Evolutionary conservation across 768 basidiomycete species (phyloP).

Genomic region (Termitomyces bulborhizus): DNA sequence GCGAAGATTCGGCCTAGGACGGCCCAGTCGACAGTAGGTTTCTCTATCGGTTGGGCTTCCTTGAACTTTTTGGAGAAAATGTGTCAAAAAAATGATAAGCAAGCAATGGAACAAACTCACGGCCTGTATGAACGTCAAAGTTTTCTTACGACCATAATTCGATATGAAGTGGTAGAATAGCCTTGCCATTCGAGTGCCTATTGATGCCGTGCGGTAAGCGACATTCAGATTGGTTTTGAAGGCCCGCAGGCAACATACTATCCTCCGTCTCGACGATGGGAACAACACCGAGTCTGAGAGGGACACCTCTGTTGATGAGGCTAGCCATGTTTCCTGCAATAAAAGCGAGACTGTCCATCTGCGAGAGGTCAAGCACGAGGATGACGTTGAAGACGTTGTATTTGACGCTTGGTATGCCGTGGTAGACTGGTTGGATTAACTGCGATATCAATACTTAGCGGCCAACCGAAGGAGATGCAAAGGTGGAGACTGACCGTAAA

Average conservation of each 20-base stretch:
- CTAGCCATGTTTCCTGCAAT: constrained; percentile 57
- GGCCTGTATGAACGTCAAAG: constrained; percentile 53
- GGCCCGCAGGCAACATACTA: constrained; percentile 19
- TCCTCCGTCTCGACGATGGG: constrained; percentile 55
- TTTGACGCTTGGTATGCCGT: constrained; percentile 70
- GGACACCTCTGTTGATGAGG: constrained; percentile 68
- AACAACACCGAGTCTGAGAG: constrained; percentile 83
- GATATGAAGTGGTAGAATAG: constrained; percentile 64
- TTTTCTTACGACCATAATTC: constrained; percentile 54
- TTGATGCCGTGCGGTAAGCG: background rate
- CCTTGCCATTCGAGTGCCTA: constrained; percentile 66
- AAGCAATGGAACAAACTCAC: constrained; percentile 26
- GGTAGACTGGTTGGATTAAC: constrained; percentile 74
- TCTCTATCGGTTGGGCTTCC: constrained; percentile 23
- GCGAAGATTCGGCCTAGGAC: constrained; percentile 33
- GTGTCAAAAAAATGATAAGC: background rate
- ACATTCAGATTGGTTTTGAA: background rate
- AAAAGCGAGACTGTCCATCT: constrained; percentile 50
- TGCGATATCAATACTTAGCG: constrained; percentile 19
- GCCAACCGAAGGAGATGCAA: background rate
- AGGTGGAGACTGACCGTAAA: constrained; percentile 32
- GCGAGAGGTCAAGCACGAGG: constrained; percentile 75
- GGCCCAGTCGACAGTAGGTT: constrained; percentile 32
- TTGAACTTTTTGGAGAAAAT: constrained; percentile 25
- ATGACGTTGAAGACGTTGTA: constrained; percentile 83